These are phyloP conservation scores for Beauveria rudraprayagi DNA, from an alignment of 2,329 filamentous ascomycete species.

Conservation along the genomic window DNA sequence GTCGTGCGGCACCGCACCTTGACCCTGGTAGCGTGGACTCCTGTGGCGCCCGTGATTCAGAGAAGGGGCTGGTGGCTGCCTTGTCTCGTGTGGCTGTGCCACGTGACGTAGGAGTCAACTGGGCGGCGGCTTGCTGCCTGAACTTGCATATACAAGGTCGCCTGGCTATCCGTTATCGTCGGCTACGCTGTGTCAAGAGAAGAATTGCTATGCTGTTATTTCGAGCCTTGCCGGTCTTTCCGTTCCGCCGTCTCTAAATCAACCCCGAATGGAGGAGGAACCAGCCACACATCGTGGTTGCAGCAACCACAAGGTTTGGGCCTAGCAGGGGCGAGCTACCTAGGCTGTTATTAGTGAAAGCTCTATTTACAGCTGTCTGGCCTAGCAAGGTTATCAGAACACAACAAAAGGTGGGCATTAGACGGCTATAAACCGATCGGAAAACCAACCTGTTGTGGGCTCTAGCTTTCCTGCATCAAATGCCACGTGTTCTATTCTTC, in stretches of 20 bases:
- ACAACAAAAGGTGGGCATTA: neutral
- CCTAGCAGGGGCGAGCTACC: neutral
- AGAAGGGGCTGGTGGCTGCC: neutral
- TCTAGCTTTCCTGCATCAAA: neutral
- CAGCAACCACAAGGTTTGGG: neutral
- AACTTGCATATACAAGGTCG: neutral
- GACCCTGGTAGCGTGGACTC: neutral
- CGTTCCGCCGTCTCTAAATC: neutral
- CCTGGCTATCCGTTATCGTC: too few species aligned
- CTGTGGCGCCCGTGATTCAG: neutral
- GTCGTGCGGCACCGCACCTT: neutral
- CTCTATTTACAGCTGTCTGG: neutral
- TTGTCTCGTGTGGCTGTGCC: slow-evolving; percentile 6
- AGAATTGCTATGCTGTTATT: neutral
- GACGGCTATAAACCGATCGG: neutral
- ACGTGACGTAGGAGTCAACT: slow-evolving; percentile 4
- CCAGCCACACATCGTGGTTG: neutral
- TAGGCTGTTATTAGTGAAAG: neutral
- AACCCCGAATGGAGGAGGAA: neutral
- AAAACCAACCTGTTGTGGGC: neutral
- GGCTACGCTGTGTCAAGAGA: too few species aligned
- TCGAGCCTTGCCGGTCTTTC: neutral
- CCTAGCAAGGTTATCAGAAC: neutral
- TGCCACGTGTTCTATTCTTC: neutral
- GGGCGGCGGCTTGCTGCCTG: neutral